Conservation (phyloP, 2,329 filamentous ascomycete species). For the Sporothrix mexicana region DNA sequence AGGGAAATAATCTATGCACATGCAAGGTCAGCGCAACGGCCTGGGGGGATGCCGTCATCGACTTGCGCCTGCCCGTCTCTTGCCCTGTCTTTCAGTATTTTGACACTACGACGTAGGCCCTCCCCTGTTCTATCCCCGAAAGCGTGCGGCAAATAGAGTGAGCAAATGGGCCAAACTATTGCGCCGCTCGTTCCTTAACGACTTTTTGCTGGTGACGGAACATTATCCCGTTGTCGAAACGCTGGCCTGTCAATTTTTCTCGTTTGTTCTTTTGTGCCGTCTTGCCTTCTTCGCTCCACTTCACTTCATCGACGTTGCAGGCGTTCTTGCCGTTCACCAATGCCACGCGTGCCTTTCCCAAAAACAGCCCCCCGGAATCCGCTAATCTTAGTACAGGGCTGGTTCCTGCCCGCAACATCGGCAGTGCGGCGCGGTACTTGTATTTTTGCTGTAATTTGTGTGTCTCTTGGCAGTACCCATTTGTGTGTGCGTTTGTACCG, state of each 20-base stretch:
- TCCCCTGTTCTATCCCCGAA: background rate
- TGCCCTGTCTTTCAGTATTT: background rate
- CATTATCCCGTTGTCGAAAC: slow-evolving; percentile 13
- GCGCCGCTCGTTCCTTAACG: slow-evolving; percentile 28
- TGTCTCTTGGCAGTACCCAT: slow-evolving; percentile 1
- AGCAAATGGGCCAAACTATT: background rate
- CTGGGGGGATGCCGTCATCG: slow-evolving; percentile 24
- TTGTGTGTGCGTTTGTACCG: background rate
- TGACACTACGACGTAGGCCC: background rate
- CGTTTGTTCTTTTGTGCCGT: background rate
- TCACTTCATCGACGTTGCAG: background rate
- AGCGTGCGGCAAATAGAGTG: slow-evolving; percentile 11
- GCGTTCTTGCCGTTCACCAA: background rate
- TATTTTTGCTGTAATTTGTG: background rate
- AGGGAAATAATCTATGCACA: slow-evolving; percentile 18
- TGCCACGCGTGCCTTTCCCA: slow-evolving; percentile 14
- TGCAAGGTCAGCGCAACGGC: slow-evolving; percentile 22
- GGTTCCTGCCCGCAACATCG: slow-evolving; percentile 31
- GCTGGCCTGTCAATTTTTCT: background rate
- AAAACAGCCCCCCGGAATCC: slow-evolving; percentile 34
- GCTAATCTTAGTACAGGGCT: slow-evolving; percentile 36
- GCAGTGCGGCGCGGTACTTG: slow-evolving; percentile 30
- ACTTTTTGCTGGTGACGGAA: background rate
- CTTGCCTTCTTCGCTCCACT: background rate
- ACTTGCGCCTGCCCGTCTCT: slow-evolving; percentile 16